Conservation (phyloP, 495 filamentous ascomycete genomes). For the Tuber aestivum region DNA sequence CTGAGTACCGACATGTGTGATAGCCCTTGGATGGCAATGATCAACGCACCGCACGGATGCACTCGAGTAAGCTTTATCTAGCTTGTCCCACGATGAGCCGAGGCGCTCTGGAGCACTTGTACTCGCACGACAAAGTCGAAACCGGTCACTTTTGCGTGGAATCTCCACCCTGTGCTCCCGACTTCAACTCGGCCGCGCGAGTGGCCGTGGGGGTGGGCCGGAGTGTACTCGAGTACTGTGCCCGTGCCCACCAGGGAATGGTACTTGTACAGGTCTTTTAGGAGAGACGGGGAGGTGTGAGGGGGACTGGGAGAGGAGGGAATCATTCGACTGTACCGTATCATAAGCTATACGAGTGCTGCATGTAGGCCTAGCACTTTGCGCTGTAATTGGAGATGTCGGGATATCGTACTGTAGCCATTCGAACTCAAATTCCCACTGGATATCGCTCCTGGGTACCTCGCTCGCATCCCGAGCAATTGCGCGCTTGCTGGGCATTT, state of each 20-base stretch:
- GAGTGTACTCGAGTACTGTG: not conserved
- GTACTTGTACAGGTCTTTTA: not conserved
- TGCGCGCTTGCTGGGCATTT: slow-evolving; percentile 1
- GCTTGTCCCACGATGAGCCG: not conserved
- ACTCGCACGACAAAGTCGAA: not conserved
- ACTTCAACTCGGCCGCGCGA: not conserved
- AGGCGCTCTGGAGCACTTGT: not conserved
- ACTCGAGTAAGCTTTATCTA: not conserved
- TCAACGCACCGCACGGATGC: not conserved
- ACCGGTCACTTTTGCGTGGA: not conserved
- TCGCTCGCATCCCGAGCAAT: slow-evolving; percentile 20
- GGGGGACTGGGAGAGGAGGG: not conserved
- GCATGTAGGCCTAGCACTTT: not conserved
- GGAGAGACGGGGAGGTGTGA: not conserved
- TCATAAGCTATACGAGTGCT: not conserved
- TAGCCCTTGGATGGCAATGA: not conserved
- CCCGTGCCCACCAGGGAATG: not conserved
- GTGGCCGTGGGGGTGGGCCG: not conserved
- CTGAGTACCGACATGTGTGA: not conserved
- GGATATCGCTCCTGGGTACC: slow-evolving; percentile 9
- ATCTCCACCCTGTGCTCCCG: not conserved
- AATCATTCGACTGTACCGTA: not conserved
- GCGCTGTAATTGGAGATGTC: not conserved
- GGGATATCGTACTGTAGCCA: slow-evolving; percentile 13
- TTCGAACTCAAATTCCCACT: slow-evolving; percentile 7